Evolutionary conservation across 139 green algal species (phyloP).

Genomic region (Micractinium conductrix): DNA sequence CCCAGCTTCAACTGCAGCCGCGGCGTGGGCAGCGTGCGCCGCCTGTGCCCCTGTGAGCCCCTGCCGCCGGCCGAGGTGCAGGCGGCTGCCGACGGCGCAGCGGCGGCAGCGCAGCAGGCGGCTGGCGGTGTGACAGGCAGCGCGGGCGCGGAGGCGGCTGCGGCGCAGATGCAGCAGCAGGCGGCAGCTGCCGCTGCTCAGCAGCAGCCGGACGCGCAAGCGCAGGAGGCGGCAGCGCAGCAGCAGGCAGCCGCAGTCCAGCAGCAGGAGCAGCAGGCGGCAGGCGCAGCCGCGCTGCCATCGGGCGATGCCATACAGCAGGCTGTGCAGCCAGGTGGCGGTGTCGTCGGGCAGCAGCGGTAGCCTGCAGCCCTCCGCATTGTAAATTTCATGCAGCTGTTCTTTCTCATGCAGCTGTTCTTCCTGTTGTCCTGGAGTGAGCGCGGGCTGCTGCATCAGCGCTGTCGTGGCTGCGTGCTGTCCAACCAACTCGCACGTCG

Average conservation of each 20-base stretch:
- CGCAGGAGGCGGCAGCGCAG: neutral
- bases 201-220: neutral
- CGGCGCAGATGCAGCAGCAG: neutral
- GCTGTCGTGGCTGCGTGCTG: too few species aligned
- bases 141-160: neutral
- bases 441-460: too few species aligned
- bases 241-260: neutral
- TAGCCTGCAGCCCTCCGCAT: too few species aligned
- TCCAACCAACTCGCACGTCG: too few species aligned
- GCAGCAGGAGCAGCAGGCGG: neutral
- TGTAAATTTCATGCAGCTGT: too few species aligned
- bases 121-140: neutral
- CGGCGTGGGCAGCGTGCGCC: constrained; percentile 40
- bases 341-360: too few species aligned
- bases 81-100: neutral
- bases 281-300: neutral
- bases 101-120: neutral
- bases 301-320: too few species aligned
- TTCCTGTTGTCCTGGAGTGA: too few species aligned
- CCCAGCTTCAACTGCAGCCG: constrained; percentile 44
- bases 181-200: neutral
- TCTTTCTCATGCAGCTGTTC: too few species aligned
- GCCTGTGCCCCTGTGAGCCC: constrained; percentile 61
- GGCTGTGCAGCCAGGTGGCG: neutral
- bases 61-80: neutral